Evolutionary conservation across 2,329 filamentous ascomycete species (phyloP).

Genomic region (Fusarium piperis): DNA sequence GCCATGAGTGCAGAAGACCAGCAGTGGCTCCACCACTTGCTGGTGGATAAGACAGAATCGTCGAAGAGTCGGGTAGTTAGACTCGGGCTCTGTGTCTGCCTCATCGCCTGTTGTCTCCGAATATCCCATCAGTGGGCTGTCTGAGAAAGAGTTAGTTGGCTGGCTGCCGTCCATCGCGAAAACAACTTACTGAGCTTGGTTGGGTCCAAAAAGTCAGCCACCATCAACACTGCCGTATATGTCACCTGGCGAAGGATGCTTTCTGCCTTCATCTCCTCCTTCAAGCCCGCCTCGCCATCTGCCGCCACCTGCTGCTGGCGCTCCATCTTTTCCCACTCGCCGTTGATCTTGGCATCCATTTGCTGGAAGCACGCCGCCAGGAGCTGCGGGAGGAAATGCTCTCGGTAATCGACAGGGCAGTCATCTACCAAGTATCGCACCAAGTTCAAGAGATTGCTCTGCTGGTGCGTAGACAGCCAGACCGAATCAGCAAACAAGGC

Average conservation of each 20-base stretch:
- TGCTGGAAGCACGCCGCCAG: conserved; percentile 84
- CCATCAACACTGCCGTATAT: conserved; percentile 90
- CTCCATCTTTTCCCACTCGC: conserved; percentile 85
- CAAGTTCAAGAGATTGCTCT: conserved; percentile 91
- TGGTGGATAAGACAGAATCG: conserved; percentile 84
- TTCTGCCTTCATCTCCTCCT: conserved; percentile 98
- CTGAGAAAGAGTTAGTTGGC: conserved; percentile 38
- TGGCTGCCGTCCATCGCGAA: neutral
- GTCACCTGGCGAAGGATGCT: conserved; percentile 94
- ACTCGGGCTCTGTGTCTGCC: conserved; percentile 44
- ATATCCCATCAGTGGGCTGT: conserved; percentile 44
- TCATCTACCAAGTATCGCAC: conserved; percentile 90
- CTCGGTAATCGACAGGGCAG: conserved; percentile 81
- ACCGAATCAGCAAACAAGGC: conserved; percentile 86
- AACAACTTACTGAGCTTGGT: conserved; percentile 66
- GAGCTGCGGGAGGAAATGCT: conserved; percentile 85
- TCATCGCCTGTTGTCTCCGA: conserved; percentile 40
- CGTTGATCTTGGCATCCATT: conserved; percentile 85
- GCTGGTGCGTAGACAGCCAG: conserved; percentile 88
- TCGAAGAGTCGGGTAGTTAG: conserved; percentile 69
- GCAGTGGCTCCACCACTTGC: conserved; percentile 83
- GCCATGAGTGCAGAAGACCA: conserved; percentile 91
- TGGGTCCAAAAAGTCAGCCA: conserved; percentile 88
- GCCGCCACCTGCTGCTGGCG: conserved; percentile 68
- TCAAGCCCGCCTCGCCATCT: conserved; percentile 78